Evolutionary conservation across 371 early-diverging fungal species (phyloP).

Genomic region (Apophysomyces trapeziformis): DNA sequence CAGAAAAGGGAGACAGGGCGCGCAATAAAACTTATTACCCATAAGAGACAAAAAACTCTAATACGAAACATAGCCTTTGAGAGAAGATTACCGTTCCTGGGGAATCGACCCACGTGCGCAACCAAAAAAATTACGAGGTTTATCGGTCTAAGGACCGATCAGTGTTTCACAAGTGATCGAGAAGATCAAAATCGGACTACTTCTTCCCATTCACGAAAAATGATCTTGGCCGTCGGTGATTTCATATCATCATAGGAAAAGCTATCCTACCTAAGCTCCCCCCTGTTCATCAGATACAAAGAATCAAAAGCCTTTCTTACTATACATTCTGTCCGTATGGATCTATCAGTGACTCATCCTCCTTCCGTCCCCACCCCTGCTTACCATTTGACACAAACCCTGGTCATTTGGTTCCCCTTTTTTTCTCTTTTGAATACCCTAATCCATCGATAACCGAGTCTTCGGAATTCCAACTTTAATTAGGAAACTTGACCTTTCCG

Average conservation of each 20-base stretch:
- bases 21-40: neutral
- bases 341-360: too few relatives aligned
- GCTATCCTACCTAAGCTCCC: neutral
- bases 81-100: conserved; percentile 8
- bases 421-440: neutral
- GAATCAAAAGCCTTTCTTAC: too few relatives aligned
- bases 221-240: neutral
- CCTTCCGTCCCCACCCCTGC: neutral
- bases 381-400: neutral
- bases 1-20: too few relatives aligned
- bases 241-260: neutral
- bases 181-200: conserved; percentile 10
- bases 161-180: conserved; percentile 9
- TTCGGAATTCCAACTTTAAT: conserved; percentile 8
- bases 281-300: too few relatives aligned
- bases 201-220: neutral
- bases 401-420: neutral
- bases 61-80: neutral
- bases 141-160: conserved; percentile 8
- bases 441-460: neutral
- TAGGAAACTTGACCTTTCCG: neutral
- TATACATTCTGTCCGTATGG: too few relatives aligned
- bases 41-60: neutral
- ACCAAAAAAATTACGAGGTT: conserved; percentile 2
- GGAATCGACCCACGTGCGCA: conserved; percentile 4